A percentile compares a stretch with the other conserved stretches of the same genome.
Conservation (phyloP, 2,329 filamentous ascomycete species). For the Metarhizium rileyi region DNA sequence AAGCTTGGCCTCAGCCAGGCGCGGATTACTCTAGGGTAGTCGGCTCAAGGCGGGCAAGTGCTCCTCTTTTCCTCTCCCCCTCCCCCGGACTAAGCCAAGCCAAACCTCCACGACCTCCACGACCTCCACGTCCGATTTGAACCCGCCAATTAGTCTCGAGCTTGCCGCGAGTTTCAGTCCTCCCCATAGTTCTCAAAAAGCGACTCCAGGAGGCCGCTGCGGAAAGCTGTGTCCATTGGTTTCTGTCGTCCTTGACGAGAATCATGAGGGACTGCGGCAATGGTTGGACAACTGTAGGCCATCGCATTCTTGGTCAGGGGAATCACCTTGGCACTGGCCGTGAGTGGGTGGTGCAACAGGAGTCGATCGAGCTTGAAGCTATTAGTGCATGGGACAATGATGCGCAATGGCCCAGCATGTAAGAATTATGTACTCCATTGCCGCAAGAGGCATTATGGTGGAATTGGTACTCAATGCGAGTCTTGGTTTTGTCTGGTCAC, state of each 20-base stretch:
- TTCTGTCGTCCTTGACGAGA: neutral
- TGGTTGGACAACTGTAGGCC: slow-evolving; percentile 25
- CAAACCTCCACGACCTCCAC: neutral
- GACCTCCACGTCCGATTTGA: neutral
- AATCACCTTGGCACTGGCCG: slow-evolving; percentile 9
- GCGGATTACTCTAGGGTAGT: neutral
- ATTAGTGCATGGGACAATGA: slow-evolving; percentile 23
- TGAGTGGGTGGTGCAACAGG: slow-evolving; percentile 19
- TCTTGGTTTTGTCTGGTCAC: no score
- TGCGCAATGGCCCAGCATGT: slow-evolving; percentile 25
- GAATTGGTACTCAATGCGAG: neutral
- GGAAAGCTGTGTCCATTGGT: neutral
- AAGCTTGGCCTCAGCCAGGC: neutral
- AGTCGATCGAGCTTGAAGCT: slow-evolving; percentile 18
- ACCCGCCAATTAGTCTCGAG: neutral
- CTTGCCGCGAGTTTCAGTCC: neutral
- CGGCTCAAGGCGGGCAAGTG: no score
- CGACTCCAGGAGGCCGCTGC: neutral
- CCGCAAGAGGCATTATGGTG: no score
- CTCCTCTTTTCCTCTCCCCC: no score
- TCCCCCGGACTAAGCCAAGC: neutral
- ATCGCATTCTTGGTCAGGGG: slow-evolving; percentile 12
- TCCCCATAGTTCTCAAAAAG: neutral
- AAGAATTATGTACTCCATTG: no score
- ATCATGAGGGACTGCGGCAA: slow-evolving; percentile 20